Percentiles rank a stretch among this genome's conserved stretches.
phyloP scores from a whole-genome alignment of 352 stramenopile genomes.

The Pythium aristosporum region DNA sequence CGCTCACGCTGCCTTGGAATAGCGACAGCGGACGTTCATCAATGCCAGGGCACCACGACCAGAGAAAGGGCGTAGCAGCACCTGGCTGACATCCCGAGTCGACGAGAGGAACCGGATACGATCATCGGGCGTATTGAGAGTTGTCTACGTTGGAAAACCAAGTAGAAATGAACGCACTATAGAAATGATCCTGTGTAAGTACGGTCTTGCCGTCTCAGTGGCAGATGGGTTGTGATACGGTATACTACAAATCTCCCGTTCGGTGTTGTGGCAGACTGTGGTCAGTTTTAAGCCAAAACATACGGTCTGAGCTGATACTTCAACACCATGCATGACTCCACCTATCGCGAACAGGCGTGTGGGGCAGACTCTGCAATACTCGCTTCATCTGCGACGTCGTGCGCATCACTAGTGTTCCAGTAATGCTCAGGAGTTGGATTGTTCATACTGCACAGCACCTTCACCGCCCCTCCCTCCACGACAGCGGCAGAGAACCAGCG shows the following conservation, averaged over 20 bases:
- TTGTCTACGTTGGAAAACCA: slow-evolving; percentile 33
- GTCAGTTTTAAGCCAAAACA: background rate
- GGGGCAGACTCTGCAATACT: no score
- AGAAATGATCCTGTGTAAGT: slow-evolving; percentile 36
- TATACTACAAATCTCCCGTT: background rate
- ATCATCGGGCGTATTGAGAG: slow-evolving; percentile 21
- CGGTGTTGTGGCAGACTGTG: background rate
- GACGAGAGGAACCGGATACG: slow-evolving; percentile 13
- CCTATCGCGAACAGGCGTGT: no score
- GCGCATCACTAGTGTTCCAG: no score
- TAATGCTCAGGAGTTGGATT: no score
- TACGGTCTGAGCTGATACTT: background rate
- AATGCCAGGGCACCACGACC: slow-evolving; percentile 8
- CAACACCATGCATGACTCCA: background rate
- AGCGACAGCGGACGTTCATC: slow-evolving; percentile 16
- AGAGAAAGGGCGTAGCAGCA: background rate
- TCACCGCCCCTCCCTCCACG: no score
- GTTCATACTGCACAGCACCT: no score
- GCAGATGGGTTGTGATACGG: background rate
- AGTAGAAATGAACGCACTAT: slow-evolving; percentile 32
- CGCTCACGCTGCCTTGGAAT: slow-evolving; percentile 16
- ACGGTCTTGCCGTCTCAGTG: slow-evolving; percentile 22
- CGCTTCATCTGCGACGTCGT: no score
- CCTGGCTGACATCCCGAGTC: slow-evolving; percentile 22
- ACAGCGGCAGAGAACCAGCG: no score